Percentiles rank a stretch among this genome's conserved stretches.
phyloP scores from a whole-genome alignment of 139 green algal genomes.

The Bryopsis sp. region DNA sequence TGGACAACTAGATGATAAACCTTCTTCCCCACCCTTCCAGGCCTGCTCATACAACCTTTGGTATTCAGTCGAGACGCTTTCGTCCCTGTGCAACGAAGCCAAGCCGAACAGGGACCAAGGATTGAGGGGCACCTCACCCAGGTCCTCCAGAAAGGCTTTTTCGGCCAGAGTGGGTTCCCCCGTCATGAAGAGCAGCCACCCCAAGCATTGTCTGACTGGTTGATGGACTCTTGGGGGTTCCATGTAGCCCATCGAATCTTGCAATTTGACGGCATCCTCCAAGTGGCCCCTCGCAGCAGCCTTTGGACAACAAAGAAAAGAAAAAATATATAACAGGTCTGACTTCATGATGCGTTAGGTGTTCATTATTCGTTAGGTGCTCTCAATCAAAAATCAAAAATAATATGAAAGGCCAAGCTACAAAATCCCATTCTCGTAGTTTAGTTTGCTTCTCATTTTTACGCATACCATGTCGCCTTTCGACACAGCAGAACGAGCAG shows the following conservation, averaged over 20 bases:
- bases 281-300: not conserved
- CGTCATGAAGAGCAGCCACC: not conserved
- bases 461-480: not conserved
- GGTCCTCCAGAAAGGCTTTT: slow-evolving; percentile 22
- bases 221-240: slow-evolving; percentile 3
- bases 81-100: slow-evolving; percentile 15
- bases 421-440: too few relatives aligned
- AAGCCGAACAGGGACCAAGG: slow-evolving; percentile 39
- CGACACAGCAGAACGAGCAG: not conserved
- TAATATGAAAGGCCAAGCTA: too few relatives aligned
- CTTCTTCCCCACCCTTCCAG: not conserved
- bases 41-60: not conserved
- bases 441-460: too few relatives aligned
- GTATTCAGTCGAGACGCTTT: not conserved
- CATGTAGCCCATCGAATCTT: slow-evolving; percentile 9
- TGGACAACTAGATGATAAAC: slow-evolving; percentile 3
- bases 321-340: not conserved
- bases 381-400: too few relatives aligned
- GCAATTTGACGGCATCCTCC: not conserved
- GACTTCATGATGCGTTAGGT: not conserved
- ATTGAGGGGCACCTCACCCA: slow-evolving; percentile 35
- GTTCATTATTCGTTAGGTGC: not conserved
- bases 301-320: slow-evolving; percentile 1
- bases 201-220: not conserved
- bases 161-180: not conserved